These are phyloP conservation scores for Solidago caesia DNA, from an alignment of 129 eudicot species.

Conservation along the genomic window DNA sequence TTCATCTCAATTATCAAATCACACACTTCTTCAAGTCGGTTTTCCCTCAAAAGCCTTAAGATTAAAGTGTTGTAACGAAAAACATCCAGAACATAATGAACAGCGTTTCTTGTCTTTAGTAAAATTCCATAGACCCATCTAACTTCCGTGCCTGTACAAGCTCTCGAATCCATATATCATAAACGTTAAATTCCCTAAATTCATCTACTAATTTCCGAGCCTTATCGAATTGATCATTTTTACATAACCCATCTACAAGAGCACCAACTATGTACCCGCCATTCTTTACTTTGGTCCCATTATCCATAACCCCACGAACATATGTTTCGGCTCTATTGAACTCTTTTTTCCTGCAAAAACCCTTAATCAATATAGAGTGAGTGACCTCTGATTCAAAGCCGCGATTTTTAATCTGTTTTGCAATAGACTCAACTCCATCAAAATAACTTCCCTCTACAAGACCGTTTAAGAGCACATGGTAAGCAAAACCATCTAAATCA, in stretches of 20 bases:
- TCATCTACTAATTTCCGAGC: conserved; percentile 67
- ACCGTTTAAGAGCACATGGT: conserved; percentile 72
- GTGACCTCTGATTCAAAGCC: conserved; percentile 54
- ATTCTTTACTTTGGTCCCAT: conserved; percentile 29
- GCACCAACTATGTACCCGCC: conserved; percentile 40
- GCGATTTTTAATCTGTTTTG: conserved; percentile 54
- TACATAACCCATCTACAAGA: conserved; percentile 63
- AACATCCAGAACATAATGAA: conserved; percentile 62
- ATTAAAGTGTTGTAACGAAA: conserved; percentile 61
- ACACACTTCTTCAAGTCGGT: conserved; percentile 62
- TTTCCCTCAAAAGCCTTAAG: conserved; percentile 55
- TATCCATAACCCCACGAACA: conserved; percentile 41
- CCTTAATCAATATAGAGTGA: conserved; percentile 60
- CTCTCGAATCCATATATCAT: conserved; percentile 72
- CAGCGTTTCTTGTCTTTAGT: conserved; percentile 31
- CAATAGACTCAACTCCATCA: conserved; percentile 58
- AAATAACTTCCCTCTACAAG: conserved; percentile 57
- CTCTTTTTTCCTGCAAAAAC: conserved; percentile 52
- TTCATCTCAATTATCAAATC: conserved; percentile 83
- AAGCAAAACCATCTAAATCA: conserved; percentile 59
- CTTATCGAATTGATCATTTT: conserved; percentile 45
- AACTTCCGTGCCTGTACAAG: conserved; percentile 60
- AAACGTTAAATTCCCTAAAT: conserved; percentile 46
- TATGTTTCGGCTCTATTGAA: conserved; percentile 65
- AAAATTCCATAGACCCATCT: conserved; percentile 70